phyloP scores from a whole-genome alignment of 1,284 basidiomycete species.

The Cryptococcus hybrid region DNA sequence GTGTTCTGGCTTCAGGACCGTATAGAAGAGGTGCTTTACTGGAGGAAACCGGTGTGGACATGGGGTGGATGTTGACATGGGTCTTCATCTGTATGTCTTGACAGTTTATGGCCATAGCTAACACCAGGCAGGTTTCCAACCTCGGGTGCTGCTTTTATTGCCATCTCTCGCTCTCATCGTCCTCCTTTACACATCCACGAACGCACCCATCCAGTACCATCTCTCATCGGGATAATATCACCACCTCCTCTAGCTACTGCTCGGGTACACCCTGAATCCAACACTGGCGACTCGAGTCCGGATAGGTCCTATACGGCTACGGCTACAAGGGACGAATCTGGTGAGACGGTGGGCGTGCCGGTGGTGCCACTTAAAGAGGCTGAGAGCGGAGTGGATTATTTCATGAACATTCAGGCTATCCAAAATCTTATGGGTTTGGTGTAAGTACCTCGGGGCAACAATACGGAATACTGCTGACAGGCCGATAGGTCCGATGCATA shows the following conservation, averaged over 20 bases:
- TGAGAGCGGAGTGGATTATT: slow-evolving; percentile 47
- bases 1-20: slow-evolving; percentile 50
- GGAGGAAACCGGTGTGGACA: slow-evolving; percentile 50
- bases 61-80: slow-evolving; percentile 48
- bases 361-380: slow-evolving; percentile 43
- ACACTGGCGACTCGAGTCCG: not conserved
- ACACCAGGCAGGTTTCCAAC: slow-evolving; percentile 41
- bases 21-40: slow-evolving; percentile 50
- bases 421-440: slow-evolving; percentile 51
- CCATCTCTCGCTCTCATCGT: slow-evolving; percentile 40
- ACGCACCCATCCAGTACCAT: slow-evolving; percentile 29
- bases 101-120: not conserved
- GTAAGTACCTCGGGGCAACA: slow-evolving; percentile 21
- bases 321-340: slow-evolving; percentile 19
- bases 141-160: slow-evolving; percentile 41
- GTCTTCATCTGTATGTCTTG: slow-evolving; percentile 43
- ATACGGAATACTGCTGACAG: not conserved
- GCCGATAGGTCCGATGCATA: slow-evolving; percentile 37
- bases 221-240: slow-evolving; percentile 29
- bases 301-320: slow-evolving; percentile 8
- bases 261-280: slow-evolving; percentile 1
- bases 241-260: slow-evolving; percentile 13
- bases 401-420: slow-evolving; percentile 51
- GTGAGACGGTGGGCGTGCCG: slow-evolving; percentile 23
- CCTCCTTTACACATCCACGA: slow-evolving; percentile 44